These are phyloP conservation scores for Penicillium sp. DNA, from an alignment of 2,329 filamentous ascomycete genomes.

Conservation along the genomic window DNA sequence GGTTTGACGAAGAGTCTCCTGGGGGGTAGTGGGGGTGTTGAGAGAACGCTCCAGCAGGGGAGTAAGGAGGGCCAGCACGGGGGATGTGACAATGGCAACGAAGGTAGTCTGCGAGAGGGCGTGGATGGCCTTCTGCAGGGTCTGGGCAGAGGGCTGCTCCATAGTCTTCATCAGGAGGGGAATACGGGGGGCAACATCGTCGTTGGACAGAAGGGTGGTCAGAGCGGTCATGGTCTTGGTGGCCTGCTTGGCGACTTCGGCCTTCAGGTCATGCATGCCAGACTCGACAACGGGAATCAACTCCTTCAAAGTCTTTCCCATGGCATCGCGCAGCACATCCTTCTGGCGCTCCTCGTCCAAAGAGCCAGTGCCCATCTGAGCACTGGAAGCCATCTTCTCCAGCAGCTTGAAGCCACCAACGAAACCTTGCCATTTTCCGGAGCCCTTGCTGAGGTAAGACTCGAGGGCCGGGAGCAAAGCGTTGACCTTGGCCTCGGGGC, in stretches of 20 bases:
- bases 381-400: slow-evolving; percentile 93
- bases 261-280: slow-evolving; percentile 96
- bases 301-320: slow-evolving; percentile 76
- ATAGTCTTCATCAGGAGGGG: slow-evolving; percentile 91
- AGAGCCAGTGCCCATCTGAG: slow-evolving; percentile 79
- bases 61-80: slow-evolving; percentile 89
- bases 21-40: slow-evolving; percentile 84
- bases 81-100: slow-evolving; percentile 91
- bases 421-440: slow-evolving; percentile 96
- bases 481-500: slow-evolving; percentile 77
- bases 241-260: slow-evolving; percentile 81
- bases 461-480: slow-evolving; percentile 77
- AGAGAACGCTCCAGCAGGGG: slow-evolving; percentile 91
- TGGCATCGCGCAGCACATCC: slow-evolving; percentile 83
- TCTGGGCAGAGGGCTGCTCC: slow-evolving; percentile 87
- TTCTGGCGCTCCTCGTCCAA: slow-evolving; percentile 85
- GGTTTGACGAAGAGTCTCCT: slow-evolving; percentile 93
- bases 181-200: slow-evolving; percentile 91
- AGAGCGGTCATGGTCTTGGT: slow-evolving; percentile 88
- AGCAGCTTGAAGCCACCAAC: slow-evolving; percentile 82
- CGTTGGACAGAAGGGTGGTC: slow-evolving; percentile 88
- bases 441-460: slow-evolving; percentile 75
- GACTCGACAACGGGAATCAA: slow-evolving; percentile 89
- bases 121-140: slow-evolving; percentile 92
- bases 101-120: slow-evolving; percentile 98